phyloP scores from a whole-genome alignment of 2,329 filamentous ascomycete species.

The Aspergillus neotritici region DNA sequence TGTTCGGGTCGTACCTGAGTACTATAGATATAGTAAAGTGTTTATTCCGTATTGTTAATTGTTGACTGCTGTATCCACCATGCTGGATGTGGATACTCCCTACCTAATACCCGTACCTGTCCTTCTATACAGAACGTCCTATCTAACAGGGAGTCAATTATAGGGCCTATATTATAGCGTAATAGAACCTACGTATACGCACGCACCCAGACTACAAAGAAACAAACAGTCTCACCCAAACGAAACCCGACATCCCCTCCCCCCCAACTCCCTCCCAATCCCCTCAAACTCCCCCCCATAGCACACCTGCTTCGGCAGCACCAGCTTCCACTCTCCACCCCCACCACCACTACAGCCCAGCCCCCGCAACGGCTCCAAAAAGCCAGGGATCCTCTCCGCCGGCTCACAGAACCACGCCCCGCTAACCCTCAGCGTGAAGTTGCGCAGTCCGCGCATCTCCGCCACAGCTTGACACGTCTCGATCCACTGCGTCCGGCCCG shows the following conservation, averaged over 20 bases:
- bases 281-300: conserved; percentile 27
- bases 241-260: conserved; percentile 31
- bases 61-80: no score
- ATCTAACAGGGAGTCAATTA: no score
- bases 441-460: conserved; percentile 20
- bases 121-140: no score
- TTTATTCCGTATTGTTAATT: no score
- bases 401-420: conserved; percentile 35
- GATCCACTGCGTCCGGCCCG: conserved; percentile 33
- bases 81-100: no score
- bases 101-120: no score
- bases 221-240: conserved; percentile 16
- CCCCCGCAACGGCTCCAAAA: conserved; percentile 31
- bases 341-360: conserved; percentile 14
- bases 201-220: no score
- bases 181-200: no score
- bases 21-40: no score
- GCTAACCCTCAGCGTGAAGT: conserved; percentile 28
- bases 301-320: conserved; percentile 30
- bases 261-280: conserved; percentile 26
- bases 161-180: no score
- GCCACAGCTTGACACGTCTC: conserved; percentile 30
- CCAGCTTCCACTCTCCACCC: conserved; percentile 24
- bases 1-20: no score
- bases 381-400: conserved; percentile 31